Evolutionary conservation across 306 rosid genomes (phyloP).

Genomic region (Notholithocarpus densiflorus): DNA sequence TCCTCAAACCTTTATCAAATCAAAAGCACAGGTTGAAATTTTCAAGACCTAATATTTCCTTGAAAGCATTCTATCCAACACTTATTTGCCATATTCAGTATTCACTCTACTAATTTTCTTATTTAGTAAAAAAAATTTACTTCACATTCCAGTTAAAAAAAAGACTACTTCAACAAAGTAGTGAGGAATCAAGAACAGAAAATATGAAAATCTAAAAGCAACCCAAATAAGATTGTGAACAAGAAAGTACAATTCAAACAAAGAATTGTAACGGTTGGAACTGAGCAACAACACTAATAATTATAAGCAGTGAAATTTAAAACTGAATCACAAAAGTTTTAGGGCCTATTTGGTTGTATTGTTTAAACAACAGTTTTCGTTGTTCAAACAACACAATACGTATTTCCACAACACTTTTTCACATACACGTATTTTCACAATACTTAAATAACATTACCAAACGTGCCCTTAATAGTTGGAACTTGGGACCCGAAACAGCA

Average conservation of each 20-base stretch:
- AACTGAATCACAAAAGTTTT: too few relatives aligned
- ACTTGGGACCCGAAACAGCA: too few relatives aligned
- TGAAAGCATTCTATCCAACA: slow-evolving; percentile 48
- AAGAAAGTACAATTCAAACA: neutral
- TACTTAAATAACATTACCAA: too few relatives aligned
- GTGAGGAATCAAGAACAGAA: neutral
- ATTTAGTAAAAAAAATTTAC: neutral
- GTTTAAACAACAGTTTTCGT: too few relatives aligned
- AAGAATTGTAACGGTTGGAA: neutral
- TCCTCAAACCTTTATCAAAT: neutral
- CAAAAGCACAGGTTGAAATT: neutral
- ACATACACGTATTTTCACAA: too few relatives aligned
- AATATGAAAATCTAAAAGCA: neutral
- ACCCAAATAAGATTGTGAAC: neutral
- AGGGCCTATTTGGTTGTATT: too few relatives aligned
- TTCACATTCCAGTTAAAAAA: neutral
- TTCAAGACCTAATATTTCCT: neutral
- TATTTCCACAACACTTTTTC: too few relatives aligned
- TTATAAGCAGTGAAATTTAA: too few relatives aligned
- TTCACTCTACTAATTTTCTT: neutral
- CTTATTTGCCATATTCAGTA: slow-evolving; percentile 22
- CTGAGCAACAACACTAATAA: too few relatives aligned
- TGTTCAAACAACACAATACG: too few relatives aligned
- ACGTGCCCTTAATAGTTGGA: too few relatives aligned
- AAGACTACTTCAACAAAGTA: neutral